A percentile compares a stretch with the other conserved stretches of the same genome.
Conservation (phyloP, 2,329 filamentous ascomycete species). For the Nigrospora osmanthi region DNA sequence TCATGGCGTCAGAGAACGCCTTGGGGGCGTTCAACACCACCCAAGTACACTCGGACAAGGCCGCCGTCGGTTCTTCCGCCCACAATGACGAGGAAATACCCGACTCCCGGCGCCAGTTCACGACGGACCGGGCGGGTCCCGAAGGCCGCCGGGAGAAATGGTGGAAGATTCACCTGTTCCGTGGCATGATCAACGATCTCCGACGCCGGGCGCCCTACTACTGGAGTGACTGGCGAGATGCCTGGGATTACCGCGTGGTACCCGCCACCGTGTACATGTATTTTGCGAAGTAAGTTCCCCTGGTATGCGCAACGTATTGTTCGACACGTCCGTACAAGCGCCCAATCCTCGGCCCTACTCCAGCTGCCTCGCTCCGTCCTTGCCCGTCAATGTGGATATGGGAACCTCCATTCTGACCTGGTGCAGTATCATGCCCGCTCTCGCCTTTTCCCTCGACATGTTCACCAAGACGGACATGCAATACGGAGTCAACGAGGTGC, state of each 20-base stretch:
- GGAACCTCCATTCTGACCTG: no score
- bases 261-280: slow-evolving; percentile 91
- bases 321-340: no score
- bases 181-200: slow-evolving; percentile 73
- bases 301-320: neutral
- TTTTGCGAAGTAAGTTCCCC: slow-evolving; percentile 68
- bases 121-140: neutral
- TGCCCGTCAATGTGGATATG: neutral
- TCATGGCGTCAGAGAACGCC: no score
- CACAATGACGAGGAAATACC: no score
- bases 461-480: slow-evolving; percentile 78
- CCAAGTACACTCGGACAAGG: no score
- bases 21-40: no score
- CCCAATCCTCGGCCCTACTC: no score
- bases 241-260: slow-evolving; percentile 84
- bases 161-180: slow-evolving; percentile 71
- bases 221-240: slow-evolving; percentile 74
- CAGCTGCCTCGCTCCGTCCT: neutral
- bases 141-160: slow-evolving; percentile 30
- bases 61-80: no score
- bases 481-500: slow-evolving; percentile 85
- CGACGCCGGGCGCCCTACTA: slow-evolving; percentile 70
- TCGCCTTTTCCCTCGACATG: slow-evolving; percentile 91
- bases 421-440: slow-evolving; percentile 69
- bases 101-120: no score